phyloP scores from a whole-genome alignment of 192 early-diverging fungal species.

The Rhizophlyctis rosea region DNA sequence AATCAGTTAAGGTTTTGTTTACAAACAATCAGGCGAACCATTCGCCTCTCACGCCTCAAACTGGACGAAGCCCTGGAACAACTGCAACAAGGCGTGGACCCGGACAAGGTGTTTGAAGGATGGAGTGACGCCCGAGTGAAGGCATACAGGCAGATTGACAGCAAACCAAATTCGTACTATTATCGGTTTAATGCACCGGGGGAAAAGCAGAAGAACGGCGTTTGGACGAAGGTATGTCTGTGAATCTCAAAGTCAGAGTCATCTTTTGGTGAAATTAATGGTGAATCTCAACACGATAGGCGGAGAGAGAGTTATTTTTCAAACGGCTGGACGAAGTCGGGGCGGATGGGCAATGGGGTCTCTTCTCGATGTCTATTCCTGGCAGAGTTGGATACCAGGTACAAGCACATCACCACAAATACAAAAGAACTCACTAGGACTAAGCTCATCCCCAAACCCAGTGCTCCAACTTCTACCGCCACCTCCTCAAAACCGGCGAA shows the following conservation, averaged over 20 bases:
- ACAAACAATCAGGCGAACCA: conserved; percentile 20
- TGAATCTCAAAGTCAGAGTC: too few relatives aligned
- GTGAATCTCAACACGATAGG: conserved; percentile 33
- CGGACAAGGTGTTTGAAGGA: conserved; percentile 87
- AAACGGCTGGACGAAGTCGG: conserved; percentile 80
- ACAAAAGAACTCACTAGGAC: background rate
- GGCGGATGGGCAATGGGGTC: conserved; percentile 95
- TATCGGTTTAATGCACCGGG: conserved; percentile 97
- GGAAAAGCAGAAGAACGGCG: conserved; percentile 88
- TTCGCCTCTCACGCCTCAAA: conserved; percentile 25
- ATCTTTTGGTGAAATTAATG: conserved; percentile 5
- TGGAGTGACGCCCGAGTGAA: conserved; percentile 92
- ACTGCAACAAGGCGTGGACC: conserved; percentile 72
- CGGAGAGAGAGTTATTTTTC: conserved; percentile 85
- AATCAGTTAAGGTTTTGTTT: background rate
- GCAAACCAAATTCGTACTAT: conserved; percentile 96
- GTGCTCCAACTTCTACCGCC: conserved; percentile 96
- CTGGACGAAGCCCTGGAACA: conserved; percentile 90
- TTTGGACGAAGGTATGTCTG: conserved; percentile 69
- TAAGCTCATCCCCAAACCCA: conserved; percentile 23
- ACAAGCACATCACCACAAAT: conserved; percentile 7
- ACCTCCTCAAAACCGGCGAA: conserved; percentile 82
- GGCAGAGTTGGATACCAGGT: conserved; percentile 96
- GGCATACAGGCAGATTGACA: conserved; percentile 90
- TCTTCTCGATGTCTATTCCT: conserved; percentile 93